A percentile compares a stretch with the other conserved stretches of the same genome.
Evolutionary conservation across 805 yeast genomes (phyloP).

Genomic region (Starmerella riodocensis): DNA sequence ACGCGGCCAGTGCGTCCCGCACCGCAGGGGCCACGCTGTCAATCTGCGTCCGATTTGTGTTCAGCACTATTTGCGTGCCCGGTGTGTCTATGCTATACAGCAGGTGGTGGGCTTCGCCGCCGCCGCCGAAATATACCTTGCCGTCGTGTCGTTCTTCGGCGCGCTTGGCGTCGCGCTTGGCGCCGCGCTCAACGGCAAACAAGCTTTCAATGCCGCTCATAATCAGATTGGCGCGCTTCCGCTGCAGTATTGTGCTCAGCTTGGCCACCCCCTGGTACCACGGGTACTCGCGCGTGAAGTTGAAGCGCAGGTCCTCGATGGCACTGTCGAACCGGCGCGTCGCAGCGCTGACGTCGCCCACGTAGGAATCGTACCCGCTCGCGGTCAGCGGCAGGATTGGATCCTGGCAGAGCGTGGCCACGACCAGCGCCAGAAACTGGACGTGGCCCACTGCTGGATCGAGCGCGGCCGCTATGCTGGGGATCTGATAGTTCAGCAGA

Average conservation of each 20-base stretch:
- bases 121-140: no score
- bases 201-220: conserved; percentile 9
- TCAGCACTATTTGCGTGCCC: not conserved
- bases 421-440: conserved; percentile 7
- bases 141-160: no score
- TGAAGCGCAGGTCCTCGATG: not conserved
- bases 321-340: conserved; percentile 6
- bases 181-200: not conserved
- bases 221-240: conserved; percentile 9
- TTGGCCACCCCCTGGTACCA: conserved; percentile 15
- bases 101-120: no score
- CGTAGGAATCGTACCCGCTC: not conserved
- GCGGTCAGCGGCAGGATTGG: conserved; percentile 10
- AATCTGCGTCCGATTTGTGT: not conserved
- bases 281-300: conserved; percentile 15
- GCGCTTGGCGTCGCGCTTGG: no score
- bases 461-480: conserved; percentile 6
- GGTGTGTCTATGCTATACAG: conserved; percentile 1
- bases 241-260: conserved; percentile 3
- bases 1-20: not conserved
- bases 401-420: conserved; percentile 7
- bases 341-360: not conserved
- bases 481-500: conserved; percentile 6
- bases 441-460: not conserved
- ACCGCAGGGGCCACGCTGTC: not conserved